Base-by-base conservation (phyloP, 345 rosid species). In the Citrus glauca region DNA sequence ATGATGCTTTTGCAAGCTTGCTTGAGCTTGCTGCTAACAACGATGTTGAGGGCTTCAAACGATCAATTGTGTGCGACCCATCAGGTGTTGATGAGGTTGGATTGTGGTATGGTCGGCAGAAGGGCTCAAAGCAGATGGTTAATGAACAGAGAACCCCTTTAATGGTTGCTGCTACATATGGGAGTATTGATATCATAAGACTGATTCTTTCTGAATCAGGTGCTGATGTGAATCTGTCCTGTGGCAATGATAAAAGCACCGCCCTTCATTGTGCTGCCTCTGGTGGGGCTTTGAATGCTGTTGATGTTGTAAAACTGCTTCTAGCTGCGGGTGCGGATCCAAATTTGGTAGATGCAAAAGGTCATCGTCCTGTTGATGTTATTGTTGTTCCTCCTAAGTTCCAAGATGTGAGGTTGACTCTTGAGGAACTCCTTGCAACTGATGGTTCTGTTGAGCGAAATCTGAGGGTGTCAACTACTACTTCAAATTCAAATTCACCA, bases 261-360 rank as follows among this genome's bases (percentile, higher is more conserved):
- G 97, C 99, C 40, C 90, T 93, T 74, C 99, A 95, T 79, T 95
- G 98, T 86, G 99, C 97, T 83, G 94, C 97, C 9, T 90, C 97
- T 0, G 97, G 99, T 37, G 99, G 99, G 30, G 93, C 98, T 17
- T 78, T 81, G 59, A 95, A 90, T 84, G 95, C 90, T 73, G 80
- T 91, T 4, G 96, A 88, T 79, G 94, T 86, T 50, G 97, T 93
- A 53, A 92, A 83, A 57, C 85, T 95, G 77, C 98, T 95, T 82
- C 73, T 93, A 63, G 88, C 93, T 0, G 91, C 98, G 9, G 98
- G 98, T 61, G 97, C 96, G 7, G 97, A 95, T 82, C 86, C 90
- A 32, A 89, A 82, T 79, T 48, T 84, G 76, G 60, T 86, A 9
- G 95, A 95, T 84, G 88, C 86, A 13, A 88, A 85, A 56, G 94